These are phyloP conservation scores for Quercus robur DNA, from an alignment of 306 rosid genomes.

Conservation along the genomic window DNA sequence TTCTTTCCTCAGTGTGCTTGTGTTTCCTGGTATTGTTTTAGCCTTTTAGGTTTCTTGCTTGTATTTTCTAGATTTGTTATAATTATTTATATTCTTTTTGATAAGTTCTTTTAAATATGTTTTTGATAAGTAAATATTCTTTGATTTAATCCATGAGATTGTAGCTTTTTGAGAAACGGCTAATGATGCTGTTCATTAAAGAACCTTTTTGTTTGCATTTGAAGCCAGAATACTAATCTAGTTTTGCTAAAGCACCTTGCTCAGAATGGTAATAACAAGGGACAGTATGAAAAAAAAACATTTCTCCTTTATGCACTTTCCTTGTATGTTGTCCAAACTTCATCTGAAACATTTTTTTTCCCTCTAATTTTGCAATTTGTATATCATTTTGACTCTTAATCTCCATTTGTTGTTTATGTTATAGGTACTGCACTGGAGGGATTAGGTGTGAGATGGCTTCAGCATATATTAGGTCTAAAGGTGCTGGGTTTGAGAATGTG, in stretches of 20 bases:
- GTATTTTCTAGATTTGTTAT: neutral
- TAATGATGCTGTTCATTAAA: neutral
- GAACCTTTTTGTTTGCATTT: neutral
- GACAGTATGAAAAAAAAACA: neutral
- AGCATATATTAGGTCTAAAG: slow-evolving; percentile 86
- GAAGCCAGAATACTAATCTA: neutral
- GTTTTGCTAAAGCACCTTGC: neutral
- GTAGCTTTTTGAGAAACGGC: neutral
- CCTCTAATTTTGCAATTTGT: neutral
- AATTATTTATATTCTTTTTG: neutral
- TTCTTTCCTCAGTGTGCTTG: neutral
- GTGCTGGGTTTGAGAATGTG: slow-evolving; percentile 85
- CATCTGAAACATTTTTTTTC: neutral
- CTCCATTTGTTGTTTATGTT: slow-evolving; percentile 24
- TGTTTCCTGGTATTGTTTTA: neutral
- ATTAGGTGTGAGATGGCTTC: slow-evolving; percentile 98
- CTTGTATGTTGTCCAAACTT: neutral
- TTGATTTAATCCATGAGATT: neutral
- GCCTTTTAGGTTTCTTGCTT: neutral
- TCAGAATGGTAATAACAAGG: neutral
- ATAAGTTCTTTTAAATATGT: neutral
- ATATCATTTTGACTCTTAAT: neutral
- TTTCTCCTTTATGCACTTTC: neutral
- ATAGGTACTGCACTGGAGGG: slow-evolving; percentile 98
- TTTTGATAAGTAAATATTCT: neutral